A percentile compares a stretch with the other conserved stretches of the same genome.
phyloP scores from a whole-genome alignment of 129 eudicot species.

The Flaveria brownii region DNA sequence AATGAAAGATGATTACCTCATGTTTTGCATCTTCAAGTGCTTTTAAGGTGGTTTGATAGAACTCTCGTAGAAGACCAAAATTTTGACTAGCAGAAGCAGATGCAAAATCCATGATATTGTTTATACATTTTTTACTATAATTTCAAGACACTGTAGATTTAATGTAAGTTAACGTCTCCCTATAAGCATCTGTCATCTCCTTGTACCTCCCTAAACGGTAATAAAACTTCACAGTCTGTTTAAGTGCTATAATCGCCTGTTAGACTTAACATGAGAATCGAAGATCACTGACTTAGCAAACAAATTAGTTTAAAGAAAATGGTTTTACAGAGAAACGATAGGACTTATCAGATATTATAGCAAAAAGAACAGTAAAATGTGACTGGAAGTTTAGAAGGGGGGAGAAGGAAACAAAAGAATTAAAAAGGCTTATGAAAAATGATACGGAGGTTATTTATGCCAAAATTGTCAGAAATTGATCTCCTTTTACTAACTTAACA shows the following conservation, averaged over 20 bases:
- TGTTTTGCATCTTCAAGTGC: conserved; percentile 99
- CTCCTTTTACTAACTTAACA: background rate
- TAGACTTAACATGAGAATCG: conserved; percentile 9
- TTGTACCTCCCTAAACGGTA: conserved; percentile 85
- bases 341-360: too few species aligned
- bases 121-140: conserved; percentile 92
- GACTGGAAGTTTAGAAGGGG: too few species aligned
- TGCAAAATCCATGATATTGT: conserved; percentile 95
- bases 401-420: too few species aligned
- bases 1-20: conserved; percentile 49
- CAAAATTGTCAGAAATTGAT: too few species aligned
- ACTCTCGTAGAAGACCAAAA: conserved; percentile 79
- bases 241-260: conserved; percentile 97
- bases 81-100: conserved; percentile 97
- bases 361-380: too few species aligned
- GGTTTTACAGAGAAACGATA: too few species aligned
- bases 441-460: too few species aligned
- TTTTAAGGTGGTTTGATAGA: conserved; percentile 85
- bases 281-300: background rate
- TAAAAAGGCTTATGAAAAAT: too few species aligned
- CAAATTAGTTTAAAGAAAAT: too few species aligned
- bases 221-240: conserved; percentile 93
- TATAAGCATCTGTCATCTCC: conserved; percentile 93
- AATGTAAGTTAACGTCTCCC: conserved; percentile 88
- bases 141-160: conserved; percentile 93